phyloP scores from a whole-genome alignment of 2,329 filamentous ascomycete genomes.

The Diplodia mutila region DNA sequence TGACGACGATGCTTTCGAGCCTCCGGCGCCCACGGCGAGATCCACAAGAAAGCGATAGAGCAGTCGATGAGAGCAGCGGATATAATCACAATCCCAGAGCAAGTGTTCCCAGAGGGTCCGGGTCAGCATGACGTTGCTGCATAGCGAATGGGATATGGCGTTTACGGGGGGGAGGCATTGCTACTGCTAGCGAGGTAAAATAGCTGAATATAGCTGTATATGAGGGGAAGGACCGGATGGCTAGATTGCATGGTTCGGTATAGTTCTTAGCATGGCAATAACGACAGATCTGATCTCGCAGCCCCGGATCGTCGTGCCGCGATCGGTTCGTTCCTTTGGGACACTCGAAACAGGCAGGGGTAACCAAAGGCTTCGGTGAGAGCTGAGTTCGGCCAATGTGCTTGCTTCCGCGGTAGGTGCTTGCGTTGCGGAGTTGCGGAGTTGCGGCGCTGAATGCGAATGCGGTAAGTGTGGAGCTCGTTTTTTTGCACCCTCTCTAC shows the following conservation, averaged over 20 bases:
- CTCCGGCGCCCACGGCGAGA: constrained; percentile 34
- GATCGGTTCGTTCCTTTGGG: background rate
- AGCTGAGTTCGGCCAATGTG: background rate
- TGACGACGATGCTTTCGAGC: constrained; percentile 46
- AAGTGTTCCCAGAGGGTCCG: background rate
- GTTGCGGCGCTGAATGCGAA: background rate
- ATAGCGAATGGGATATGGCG: constrained; percentile 4
- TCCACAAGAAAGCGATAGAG: background rate
- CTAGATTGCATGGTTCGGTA: background rate
- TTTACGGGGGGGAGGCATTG: background rate
- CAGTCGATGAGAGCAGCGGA: background rate
- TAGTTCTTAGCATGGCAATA: background rate
- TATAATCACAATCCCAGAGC: background rate
- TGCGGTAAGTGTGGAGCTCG: background rate
- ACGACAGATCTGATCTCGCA: constrained; percentile 7
- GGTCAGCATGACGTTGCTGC: background rate
- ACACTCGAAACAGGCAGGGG: background rate
- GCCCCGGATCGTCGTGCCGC: background rate
- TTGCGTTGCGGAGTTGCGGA: background rate
- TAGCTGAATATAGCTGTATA: background rate
- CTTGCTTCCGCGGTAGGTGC: background rate
- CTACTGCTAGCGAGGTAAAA: background rate
- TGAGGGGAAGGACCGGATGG: background rate
- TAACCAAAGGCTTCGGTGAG: background rate
- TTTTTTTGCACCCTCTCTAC: background rate